Evolutionary conservation across 2,329 filamentous ascomycete genomes (phyloP), one percentile per base, ranked within the genome.

Genomic region (Aureobasidium sp.): DNA sequence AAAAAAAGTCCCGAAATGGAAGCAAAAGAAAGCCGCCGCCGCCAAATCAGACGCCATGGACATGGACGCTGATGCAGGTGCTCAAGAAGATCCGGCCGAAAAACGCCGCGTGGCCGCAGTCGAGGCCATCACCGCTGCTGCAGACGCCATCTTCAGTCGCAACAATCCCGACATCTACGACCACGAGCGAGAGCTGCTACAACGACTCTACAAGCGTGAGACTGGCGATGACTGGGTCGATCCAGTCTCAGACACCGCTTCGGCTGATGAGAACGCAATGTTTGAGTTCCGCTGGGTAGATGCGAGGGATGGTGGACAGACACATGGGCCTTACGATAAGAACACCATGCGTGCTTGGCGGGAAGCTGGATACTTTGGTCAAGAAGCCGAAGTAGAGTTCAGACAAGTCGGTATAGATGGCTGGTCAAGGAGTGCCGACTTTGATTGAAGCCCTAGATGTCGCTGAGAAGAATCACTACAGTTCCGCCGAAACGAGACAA

Each of bases 261-360:
- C 52, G 53, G 47, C 47, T 6, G 48, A 52, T 7, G 48, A 41
- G 10, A 34, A 41, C 30, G 39, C 42, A 29, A 45, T 39, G 22
- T 98, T 91, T 90, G 88, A 97, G 69, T 98, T 89, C 67, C 80
- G 88, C 55, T 98, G 93, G 93, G 84, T 83, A 34, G 90, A 95
- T 66, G 88, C 88, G 16, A 79, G 90, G 35, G 91, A 95, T 64
- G 86, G 81, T 24, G 88, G 80, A 10, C 79, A 81, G 42, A 79
- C 80, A 55, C 89, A 98, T 68, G 93, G 93, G 0, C 91, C 93
- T 0, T 98, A 90, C 67, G 89, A 96, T 64, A 80, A 79, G 6
- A 68, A 77, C 4, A 91, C 85, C 32, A 97, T 98, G 93, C 81
- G 83, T 62, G 86, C 88, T 2, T 98, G 93, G 93, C 83, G 86